A percentile compares a stretch with the other conserved stretches of the same genome.
Conservation (phyloP, 768 basidiomycete species). For the Boletus vermiculosoides region DNA sequence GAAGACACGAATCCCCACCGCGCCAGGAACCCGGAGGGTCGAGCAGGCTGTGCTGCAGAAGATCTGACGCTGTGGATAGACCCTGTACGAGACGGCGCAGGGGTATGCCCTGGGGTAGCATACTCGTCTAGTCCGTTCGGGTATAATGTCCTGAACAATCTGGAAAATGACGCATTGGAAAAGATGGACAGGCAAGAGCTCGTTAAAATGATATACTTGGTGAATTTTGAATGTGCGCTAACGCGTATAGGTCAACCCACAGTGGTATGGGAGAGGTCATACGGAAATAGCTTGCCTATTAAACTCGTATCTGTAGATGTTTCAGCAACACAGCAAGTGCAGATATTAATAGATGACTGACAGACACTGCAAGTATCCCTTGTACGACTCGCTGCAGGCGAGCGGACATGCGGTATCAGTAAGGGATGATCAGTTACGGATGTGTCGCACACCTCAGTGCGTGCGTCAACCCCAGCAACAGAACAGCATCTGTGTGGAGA, state of each 20-base stretch:
- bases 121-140: conserved; percentile 55
- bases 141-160: conserved; percentile 66
- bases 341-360: conserved; percentile 33
- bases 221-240: conserved; percentile 71
- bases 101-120: conserved; percentile 38
- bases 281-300: conserved; percentile 47
- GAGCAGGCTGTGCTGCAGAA: conserved; percentile 18
- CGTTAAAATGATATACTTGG: conserved; percentile 46
- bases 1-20: conserved; percentile 30
- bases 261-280: neutral
- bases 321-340: conserved; percentile 7
- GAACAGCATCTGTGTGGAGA: conserved; percentile 67
- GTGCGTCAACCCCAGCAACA: conserved; percentile 68
- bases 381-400: conserved; percentile 63
- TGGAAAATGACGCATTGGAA: conserved; percentile 25
- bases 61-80: conserved; percentile 24
- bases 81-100: conserved; percentile 35
- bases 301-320: conserved; percentile 40
- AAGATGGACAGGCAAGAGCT: neutral
- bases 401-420: neutral
- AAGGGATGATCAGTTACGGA: neutral
- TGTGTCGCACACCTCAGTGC: conserved; percentile 54
- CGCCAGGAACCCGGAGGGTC: conserved; percentile 37
- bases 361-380: conserved; percentile 78
- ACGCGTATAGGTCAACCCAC: conserved; percentile 20